A percentile compares a stretch with the other conserved stretches of the same genome.
Evolutionary conservation across 176 grass and related monocot genomes (phyloP).

Genomic region (Bolboschoenus planiculmis): DNA sequence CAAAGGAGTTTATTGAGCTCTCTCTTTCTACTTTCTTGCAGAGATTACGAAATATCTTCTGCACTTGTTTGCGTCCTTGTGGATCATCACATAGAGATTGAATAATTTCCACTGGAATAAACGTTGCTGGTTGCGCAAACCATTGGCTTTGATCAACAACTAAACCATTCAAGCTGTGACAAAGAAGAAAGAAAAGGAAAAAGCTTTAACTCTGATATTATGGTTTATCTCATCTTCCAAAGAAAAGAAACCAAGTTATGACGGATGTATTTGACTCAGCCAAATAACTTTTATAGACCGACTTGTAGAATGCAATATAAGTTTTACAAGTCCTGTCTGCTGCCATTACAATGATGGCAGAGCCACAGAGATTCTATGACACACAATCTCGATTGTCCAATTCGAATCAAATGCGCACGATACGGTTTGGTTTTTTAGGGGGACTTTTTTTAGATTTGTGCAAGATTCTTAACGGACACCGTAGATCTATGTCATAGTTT

Average conservation of each 20-base stretch:
- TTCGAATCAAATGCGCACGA: neutral
- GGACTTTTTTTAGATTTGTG: neutral
- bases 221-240: too few relatives aligned
- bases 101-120: slow-evolving; percentile 25
- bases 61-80: slow-evolving; percentile 10
- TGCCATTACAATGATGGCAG: neutral
- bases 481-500: neutral
- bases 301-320: neutral
- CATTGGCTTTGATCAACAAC: slow-evolving; percentile 25
- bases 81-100: slow-evolving; percentile 23
- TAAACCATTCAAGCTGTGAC: slow-evolving; percentile 26
- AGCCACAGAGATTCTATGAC: neutral
- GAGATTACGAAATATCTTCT: slow-evolving; percentile 3
- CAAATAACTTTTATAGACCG: neutral
- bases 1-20: neutral
- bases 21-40: slow-evolving; percentile 19
- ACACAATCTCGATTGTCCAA: neutral
- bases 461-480: neutral
- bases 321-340: neutral
- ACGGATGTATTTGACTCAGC: neutral
- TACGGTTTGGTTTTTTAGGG: neutral
- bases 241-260: neutral
- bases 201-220: neutral
- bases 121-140: slow-evolving; percentile 23
- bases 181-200: neutral